phyloP scores from a whole-genome alignment of 495 filamentous ascomycete genomes.

The Annulohypoxylon nitens region DNA sequence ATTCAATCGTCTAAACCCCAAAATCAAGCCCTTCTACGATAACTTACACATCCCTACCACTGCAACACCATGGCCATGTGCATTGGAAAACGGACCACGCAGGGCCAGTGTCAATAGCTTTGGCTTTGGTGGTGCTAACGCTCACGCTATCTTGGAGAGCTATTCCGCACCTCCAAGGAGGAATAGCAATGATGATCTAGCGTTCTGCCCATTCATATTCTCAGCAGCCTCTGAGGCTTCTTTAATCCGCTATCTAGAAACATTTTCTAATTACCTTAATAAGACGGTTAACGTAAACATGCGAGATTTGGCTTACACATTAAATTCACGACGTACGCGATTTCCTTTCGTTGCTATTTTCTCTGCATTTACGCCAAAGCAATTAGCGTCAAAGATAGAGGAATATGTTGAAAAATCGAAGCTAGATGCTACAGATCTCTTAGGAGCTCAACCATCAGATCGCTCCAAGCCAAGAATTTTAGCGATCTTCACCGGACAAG shows the following conservation, averaged over 20 bases:
- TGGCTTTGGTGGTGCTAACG: slow-evolving; percentile 66
- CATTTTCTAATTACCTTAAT: background rate
- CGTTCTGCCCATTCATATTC: slow-evolving; percentile 22
- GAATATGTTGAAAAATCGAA: background rate
- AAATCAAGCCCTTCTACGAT: slow-evolving; percentile 46
- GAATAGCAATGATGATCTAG: background rate
- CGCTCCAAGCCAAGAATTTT: background rate
- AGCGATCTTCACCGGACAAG: slow-evolving; percentile 51
- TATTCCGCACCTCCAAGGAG: background rate
- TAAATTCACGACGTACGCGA: slow-evolving; percentile 43
- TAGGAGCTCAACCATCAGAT: background rate
- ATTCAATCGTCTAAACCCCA: slow-evolving; percentile 62
- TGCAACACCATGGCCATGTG: slow-evolving; percentile 49
- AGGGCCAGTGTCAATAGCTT: slow-evolving; percentile 54
- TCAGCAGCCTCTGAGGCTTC: slow-evolving; percentile 19
- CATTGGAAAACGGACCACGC: background rate
- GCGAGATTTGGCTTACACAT: slow-evolving; percentile 43
- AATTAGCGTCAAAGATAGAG: background rate
- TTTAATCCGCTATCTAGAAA: background rate
- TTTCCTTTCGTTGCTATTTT: background rate
- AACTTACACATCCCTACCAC: slow-evolving; percentile 49
- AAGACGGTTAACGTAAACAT: background rate
- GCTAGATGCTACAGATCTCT: background rate
- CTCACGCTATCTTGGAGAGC: slow-evolving; percentile 62
- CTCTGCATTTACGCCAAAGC: background rate